These are phyloP conservation scores for Salvia hispanica DNA, from an alignment of 257 asterid genomes.

Conservation along the genomic window DNA sequence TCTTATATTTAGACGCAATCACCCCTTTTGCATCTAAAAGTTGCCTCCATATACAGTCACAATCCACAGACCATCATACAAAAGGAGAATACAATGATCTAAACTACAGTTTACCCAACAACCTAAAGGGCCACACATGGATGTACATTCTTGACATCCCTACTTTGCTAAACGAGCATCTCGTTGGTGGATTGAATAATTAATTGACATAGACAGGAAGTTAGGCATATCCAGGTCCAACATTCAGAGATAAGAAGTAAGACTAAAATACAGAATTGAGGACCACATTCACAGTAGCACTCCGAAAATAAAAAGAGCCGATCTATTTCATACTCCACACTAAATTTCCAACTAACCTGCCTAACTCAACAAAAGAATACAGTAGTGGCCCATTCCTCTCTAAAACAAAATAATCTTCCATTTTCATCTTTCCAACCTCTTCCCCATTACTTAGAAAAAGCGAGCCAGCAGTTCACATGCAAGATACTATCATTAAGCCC, in stretches of 20 bases:
- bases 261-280: neutral
- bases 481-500: no score
- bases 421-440: no score
- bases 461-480: no score
- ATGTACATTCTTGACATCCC: neutral
- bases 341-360: neutral
- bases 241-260: neutral
- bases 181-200: neutral
- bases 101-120: neutral
- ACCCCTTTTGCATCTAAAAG: neutral
- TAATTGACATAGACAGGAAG: neutral
- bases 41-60: neutral
- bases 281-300: neutral
- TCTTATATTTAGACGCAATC: no score
- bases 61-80: slow-evolving; percentile 8
- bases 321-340: neutral
- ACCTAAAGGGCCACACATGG: neutral
- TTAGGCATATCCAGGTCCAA: neutral
- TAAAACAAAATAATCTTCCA: neutral
- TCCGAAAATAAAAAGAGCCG: neutral
- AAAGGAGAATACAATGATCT: neutral
- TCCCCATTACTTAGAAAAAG: no score
- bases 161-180: slow-evolving; percentile 1
- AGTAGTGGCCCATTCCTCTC: neutral
- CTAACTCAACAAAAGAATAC: neutral